Evolutionary conservation across 495 filamentous ascomycete species (phyloP).

Genomic region (Tuber umbilicatum): DNA sequence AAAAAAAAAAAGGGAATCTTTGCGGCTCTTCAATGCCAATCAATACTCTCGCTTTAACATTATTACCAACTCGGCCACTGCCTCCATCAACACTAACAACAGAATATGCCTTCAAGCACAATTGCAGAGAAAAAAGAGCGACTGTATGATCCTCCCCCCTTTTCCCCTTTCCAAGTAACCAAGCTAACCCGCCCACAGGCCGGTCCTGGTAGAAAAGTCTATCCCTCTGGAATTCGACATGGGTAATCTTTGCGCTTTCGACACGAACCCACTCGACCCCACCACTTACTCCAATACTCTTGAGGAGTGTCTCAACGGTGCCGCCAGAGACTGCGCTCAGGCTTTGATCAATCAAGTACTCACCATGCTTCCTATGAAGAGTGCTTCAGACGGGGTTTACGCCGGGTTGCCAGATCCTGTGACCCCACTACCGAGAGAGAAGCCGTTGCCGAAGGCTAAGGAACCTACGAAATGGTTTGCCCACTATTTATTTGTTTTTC

Average conservation of each 20-base stretch:
- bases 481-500: neutral
- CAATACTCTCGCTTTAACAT: neutral
- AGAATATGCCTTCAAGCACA: neutral
- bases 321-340: conserved; percentile 81
- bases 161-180: neutral
- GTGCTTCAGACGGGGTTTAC: conserved; percentile 61
- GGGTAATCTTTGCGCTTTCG: conserved; percentile 71
- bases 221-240: conserved; percentile 90
- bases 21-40: neutral
- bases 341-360: conserved; percentile 83
- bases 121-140: conserved; percentile 23
- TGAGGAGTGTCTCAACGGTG: conserved; percentile 56
- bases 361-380: conserved; percentile 67
- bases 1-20: neutral
- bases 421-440: conserved; percentile 75
- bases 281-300: conserved; percentile 44
- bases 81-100: neutral
- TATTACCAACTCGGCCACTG: neutral
- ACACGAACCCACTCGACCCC: conserved; percentile 67
- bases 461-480: conserved; percentile 71
- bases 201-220: conserved; percentile 58
- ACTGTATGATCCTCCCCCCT: conserved; percentile 16
- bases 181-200: conserved; percentile 4
- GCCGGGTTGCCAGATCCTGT: conserved; percentile 63
- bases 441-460: conserved; percentile 74